Evolutionary conservation across 1,139 yeast species (phyloP), one percentile per base, ranked within the genome.

Genomic region (Protomyces inouyei): DNA sequence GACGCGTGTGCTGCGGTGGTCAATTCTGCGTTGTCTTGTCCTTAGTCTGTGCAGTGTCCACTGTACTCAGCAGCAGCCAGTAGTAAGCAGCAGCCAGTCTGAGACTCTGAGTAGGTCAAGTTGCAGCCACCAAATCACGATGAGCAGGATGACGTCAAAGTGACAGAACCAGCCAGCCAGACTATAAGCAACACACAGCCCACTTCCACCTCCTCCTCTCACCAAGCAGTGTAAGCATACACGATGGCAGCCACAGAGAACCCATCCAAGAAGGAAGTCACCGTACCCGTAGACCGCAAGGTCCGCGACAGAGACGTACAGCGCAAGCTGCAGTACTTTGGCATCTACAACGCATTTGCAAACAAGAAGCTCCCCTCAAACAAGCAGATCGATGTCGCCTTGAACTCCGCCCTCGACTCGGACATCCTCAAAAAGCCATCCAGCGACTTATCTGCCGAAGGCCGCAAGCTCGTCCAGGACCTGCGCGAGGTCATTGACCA

Each of bases 361-460:
- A 18, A 57, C 18, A 70, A 70, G 54, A 69, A 69, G 57, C 59
- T 69, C 67, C 71, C 71, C 1, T 52, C 68, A 28, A 69, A 69
- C 64, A 61, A 65, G 45, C 70, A 68, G 56, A 63, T 67, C 38
- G 69, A 68, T 40, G 59, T 67, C 36, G 70, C 70, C 9, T 37
- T 68, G 46, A 65, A 61, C 43, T 67, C 70, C 6, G 57, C 67
- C 12, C 51, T 67, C 21, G 55, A 56, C 8, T 60, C 69, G 3
- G 66, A 61, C 36, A 38, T 64, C 46, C 55, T 68, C 14, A 18
- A 40, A 12, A 53, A 67, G 43, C 57, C 68, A 1, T 35, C 43
- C 25, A 55, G 23, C 40, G 63, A 65, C 18, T 65, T 68, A 10
- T 68, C 70, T 2, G 60, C 54, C 12, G 68, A 68, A 10, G 70